These are phyloP conservation scores for Coffea canephora DNA, from an alignment of 257 asterid genomes.

Conservation along the genomic window DNA sequence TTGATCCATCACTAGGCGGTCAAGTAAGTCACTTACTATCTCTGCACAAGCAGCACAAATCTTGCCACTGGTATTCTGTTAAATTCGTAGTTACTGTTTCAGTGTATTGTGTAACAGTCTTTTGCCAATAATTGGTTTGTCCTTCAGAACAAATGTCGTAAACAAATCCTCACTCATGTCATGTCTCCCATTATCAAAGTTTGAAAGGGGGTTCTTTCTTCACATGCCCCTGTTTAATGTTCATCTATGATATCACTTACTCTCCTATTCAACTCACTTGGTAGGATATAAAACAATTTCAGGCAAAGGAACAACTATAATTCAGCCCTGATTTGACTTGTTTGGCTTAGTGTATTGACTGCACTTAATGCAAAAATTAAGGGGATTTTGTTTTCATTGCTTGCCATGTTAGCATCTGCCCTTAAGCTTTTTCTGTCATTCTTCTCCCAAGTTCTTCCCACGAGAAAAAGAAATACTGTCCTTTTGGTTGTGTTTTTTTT, in stretches of 20 bases:
- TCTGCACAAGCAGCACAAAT: background rate
- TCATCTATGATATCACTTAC: background rate
- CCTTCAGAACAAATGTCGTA: background rate
- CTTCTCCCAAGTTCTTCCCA: background rate
- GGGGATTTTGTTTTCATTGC: too few species aligned
- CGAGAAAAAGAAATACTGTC: background rate
- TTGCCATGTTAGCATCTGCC: background rate
- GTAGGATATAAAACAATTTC: too few species aligned
- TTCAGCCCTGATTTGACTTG: background rate
- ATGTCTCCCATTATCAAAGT: background rate
- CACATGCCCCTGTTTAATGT: background rate
- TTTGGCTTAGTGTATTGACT: background rate
- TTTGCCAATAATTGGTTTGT: too few species aligned
- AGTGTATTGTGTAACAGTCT: background rate
- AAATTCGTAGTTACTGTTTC: background rate
- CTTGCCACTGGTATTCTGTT: background rate
- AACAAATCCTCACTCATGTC: background rate
- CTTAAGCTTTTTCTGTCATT: background rate
- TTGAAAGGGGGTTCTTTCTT: background rate
- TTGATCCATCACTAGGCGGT: constrained; percentile 81
- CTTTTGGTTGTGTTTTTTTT: too few species aligned
- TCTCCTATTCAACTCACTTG: background rate
- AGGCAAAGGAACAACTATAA: background rate
- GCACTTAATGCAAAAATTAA: background rate
- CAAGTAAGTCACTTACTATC: constrained; percentile 57